These are phyloP conservation scores for Heteromeles arbutifolia DNA, from an alignment of 306 rosid genomes.

Conservation along the genomic window DNA sequence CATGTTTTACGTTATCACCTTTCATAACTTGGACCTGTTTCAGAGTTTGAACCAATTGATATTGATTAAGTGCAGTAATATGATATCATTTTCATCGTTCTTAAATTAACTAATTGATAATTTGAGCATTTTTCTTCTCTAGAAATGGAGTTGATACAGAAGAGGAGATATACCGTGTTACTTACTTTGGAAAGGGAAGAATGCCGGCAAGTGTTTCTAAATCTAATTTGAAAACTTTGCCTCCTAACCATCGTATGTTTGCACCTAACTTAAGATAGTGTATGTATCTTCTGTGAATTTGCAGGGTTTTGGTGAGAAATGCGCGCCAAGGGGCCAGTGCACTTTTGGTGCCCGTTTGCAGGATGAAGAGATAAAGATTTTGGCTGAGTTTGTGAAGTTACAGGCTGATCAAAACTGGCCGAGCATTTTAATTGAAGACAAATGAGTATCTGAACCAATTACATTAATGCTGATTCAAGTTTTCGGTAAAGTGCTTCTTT, in stretches of 20 bases:
- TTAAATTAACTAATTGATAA: neutral
- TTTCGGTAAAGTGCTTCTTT: neutral
- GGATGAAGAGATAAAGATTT: slow-evolving; percentile 72
- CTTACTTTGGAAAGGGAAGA: slow-evolving; percentile 85
- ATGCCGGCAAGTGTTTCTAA: slow-evolving; percentile 58
- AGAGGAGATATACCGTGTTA: slow-evolving; percentile 69
- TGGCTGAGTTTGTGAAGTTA: slow-evolving; percentile 77
- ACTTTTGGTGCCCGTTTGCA: slow-evolving; percentile 91
- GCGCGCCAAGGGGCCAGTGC: slow-evolving; percentile 90
- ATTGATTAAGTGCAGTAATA: neutral
- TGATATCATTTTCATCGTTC: neutral
- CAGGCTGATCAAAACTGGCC: slow-evolving; percentile 94
- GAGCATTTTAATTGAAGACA: slow-evolving; percentile 26
- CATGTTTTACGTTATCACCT: neutral
- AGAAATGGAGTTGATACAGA: slow-evolving; percentile 83
- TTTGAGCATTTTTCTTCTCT: slow-evolving; percentile 18
- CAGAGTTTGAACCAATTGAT: neutral
- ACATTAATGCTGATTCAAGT: neutral
- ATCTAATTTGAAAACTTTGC: slow-evolving; percentile 5
- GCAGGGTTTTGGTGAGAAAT: slow-evolving; percentile 83
- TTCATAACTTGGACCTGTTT: neutral
- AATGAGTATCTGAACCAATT: slow-evolving; percentile 30
- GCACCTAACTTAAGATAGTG: neutral
- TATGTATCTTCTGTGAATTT: neutral
- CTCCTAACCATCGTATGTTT: neutral